phyloP scores from a whole-genome alignment of 768 basidiomycete genomes.

The Krasilnikovozyma curviuscula region DNA sequence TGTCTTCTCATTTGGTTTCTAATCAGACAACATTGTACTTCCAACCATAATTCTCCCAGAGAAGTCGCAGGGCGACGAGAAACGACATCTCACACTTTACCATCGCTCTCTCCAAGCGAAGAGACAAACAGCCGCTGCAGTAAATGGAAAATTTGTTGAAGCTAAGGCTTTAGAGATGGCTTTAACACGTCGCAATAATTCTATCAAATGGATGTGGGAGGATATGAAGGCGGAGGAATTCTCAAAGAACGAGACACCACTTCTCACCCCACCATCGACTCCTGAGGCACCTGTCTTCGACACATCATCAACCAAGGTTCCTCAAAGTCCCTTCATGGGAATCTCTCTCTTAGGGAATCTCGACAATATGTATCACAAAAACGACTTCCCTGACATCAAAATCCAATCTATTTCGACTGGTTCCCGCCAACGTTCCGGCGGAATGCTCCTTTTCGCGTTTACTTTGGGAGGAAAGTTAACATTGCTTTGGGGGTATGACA shows the following conservation, averaged over 20 bases:
- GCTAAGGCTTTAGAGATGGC: conserved; percentile 40
- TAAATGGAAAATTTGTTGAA: conserved; percentile 42
- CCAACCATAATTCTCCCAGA: conserved; percentile 40
- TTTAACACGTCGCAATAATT: conserved; percentile 34
- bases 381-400: background rate
- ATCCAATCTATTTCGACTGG: conserved; percentile 66
- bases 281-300: too few species aligned
- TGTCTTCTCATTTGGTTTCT: too few species aligned
- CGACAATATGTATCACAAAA: conserved; percentile 5
- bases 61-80: background rate
- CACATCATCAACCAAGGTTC: too few species aligned
- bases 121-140: conserved; percentile 42
- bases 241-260: background rate
- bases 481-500: conserved; percentile 60
- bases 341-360: conserved; percentile 12
- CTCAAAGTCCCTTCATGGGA: conserved; percentile 5
- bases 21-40: conserved; percentile 61
- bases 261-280: background rate
- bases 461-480: conserved; percentile 37
- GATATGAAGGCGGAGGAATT: conserved; percentile 26
- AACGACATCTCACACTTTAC: conserved; percentile 43
- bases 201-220: conserved; percentile 50
- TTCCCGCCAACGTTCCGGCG: conserved; percentile 53
- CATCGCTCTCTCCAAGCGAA: conserved; percentile 49
- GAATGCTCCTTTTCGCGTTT: conserved; percentile 53